Base-by-base conservation (phyloP, 106 monocot genomes). In the Dendrobium catenatum region DNA sequence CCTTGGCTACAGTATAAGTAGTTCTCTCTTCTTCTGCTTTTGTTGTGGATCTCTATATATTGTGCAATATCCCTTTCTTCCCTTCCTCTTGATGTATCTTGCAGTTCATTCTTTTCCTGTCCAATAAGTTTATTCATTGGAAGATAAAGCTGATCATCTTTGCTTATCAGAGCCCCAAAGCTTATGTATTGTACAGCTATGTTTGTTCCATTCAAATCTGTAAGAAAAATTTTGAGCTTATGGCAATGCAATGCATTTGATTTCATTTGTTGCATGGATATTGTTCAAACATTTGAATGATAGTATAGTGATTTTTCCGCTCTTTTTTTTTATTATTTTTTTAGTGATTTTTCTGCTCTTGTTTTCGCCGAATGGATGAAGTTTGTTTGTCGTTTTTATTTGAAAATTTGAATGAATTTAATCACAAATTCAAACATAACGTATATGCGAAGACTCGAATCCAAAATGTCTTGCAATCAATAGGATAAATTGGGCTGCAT, bases 1-100 rank as follows among this genome's bases (percentile, higher is more conserved):
- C 79, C 43, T 68, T 83, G 75, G 86, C 86, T 9, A 37, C 31
- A 72, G 81, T 78, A 41, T 85, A 72, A 70, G 73, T 8, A 44
- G 43, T 29, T 56, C 15, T 9, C 67, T 26, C 29, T 54, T 20
- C 44, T 42, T 9, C n/a, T 61, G 41, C 37, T 10, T 42, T 6
- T 74, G 18, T 19, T 13, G 43, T 74, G 7, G 20, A 74, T 74
- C 41, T 43, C 48, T 47, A 47, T 48, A 75, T 75, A 49, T 49
- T 8, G 51, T 51, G 51, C 13, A 15, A 51, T 51, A 51, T 13
- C 46, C 9, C 46, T 43, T 29, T 74, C 42, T 43, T 19, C 43
- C 9, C 43, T 43, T 43, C 74, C 43, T 49, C 26, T 26, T 8
- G 15, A 44, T 74, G 43, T 37, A 42, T 74, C 15, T 72, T 74